Evolutionary conservation across 2,329 filamentous ascomycete genomes (phyloP).

Genomic region (Tolypocladium amazonense): DNA sequence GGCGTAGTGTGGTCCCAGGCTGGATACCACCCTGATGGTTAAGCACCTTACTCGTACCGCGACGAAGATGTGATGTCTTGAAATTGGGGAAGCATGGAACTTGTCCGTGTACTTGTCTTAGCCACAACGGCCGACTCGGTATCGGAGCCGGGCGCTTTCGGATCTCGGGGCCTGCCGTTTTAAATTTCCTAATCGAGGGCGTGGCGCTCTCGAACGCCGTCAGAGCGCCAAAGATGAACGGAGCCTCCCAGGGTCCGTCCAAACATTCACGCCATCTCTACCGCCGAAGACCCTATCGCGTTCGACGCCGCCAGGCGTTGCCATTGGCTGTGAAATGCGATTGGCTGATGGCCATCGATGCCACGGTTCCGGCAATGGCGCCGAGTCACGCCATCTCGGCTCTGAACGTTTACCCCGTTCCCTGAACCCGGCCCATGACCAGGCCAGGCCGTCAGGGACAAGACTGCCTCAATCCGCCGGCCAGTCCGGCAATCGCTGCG

Average conservation of each 20-base stretch:
- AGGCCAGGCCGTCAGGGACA: not conserved
- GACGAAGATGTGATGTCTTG: not conserved
- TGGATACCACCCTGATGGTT: not conserved
- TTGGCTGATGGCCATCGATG: not conserved
- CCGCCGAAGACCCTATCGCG: not conserved
- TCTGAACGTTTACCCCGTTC: not conserved
- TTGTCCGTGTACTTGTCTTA: not conserved
- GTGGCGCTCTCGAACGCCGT: not conserved
- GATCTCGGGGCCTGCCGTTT: not conserved
- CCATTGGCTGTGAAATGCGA: slow-evolving; percentile 2
- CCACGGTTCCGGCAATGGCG: not conserved
- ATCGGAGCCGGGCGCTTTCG: not conserved
- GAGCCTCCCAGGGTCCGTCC: not conserved
- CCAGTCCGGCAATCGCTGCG: not conserved
- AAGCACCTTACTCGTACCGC: not conserved
- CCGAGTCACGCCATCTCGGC: slow-evolving; percentile 1
- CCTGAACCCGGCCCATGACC: not conserved
- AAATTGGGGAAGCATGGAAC: not conserved
- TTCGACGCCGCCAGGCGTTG: not conserved
- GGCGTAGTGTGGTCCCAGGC: not conserved
- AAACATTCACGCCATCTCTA: not conserved
- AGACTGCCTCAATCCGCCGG: not conserved
- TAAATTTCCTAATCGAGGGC: not conserved
- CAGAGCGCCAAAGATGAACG: not conserved
- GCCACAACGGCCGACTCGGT: not conserved